Base-by-base conservation (phyloP, 2,329 filamentous ascomycete species). In the Fusarium incarnatum region DNA sequence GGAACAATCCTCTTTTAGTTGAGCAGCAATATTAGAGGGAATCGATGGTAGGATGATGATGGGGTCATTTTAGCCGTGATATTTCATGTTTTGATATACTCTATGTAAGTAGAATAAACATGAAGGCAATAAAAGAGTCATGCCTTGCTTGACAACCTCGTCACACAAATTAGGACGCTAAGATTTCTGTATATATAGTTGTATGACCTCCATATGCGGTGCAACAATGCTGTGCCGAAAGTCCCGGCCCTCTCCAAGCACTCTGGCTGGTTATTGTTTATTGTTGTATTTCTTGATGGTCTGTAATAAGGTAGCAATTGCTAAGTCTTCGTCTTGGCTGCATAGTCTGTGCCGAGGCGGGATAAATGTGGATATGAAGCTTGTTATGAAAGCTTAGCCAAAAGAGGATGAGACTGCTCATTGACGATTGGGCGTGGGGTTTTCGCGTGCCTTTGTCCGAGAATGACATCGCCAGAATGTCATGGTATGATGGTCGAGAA, bases 321-420 rank as follows among this genome's bases (percentile, higher is more conserved):
- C 18, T 23, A 18, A 32, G 20, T 49, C 13, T 32, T 32, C 15
- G 47, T 49, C 28, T 49, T 49, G 28, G 28, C 28, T 49, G 16
- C 28, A 30, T 48, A 32, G 27, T 30, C 6, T 37, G 28, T 52
- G 48, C 62, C 57, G 32, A 70, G 63, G 32, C 58, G 63, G 63
- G 32, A 68, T 28, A 41, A 64, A 50, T 71, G 68, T 71, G 68
- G 68, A 54, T 56, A 69, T 34, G 66, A 70, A 71, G 68, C 68
- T 71, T 71, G 37, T 57, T 46, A 13, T 25, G 40, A 71, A 67
- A 71, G 68, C 68, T 71, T 71, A 50, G 68, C 60, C 15, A 44
- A 27, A 28, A 22, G 46, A 40, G 55, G 15, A 71, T 71, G 68
- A 69, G 46, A 59, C 56, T 67, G 49, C 44, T 53, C 22, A 63